Conservation (phyloP, 2,329 filamentous ascomycete species). For the Thermothelomyces thermophilus region DNA sequence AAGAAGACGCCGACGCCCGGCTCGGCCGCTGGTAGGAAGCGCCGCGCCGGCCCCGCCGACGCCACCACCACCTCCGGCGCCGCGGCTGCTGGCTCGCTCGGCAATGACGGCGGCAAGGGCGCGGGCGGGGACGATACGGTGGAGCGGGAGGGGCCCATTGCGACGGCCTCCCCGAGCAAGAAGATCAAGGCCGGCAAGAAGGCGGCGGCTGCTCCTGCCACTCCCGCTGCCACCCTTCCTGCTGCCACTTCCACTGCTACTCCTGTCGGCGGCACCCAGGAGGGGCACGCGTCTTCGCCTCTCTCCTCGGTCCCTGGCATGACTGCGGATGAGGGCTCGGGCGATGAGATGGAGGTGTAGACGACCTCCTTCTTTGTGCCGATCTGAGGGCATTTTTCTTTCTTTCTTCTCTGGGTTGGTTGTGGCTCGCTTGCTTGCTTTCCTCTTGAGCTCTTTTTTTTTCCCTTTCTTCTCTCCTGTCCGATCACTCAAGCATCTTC, state of each 20-base stretch:
- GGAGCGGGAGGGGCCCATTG: not conserved
- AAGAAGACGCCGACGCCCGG: not conserved
- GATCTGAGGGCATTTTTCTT: not conserved
- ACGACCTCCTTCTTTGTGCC: conserved; percentile 1
- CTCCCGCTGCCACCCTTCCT: too few relatives aligned
- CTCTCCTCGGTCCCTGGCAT: not conserved
- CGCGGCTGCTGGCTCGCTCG: not conserved
- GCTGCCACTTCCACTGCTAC: too few relatives aligned
- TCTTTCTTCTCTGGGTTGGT: not conserved
- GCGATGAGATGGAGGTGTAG: not conserved
- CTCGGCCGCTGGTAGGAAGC: not conserved
- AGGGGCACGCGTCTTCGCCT: not conserved
- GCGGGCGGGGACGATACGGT: not conserved
- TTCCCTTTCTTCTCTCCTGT: too few relatives aligned
- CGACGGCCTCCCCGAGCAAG: not conserved
- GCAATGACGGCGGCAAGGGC: too few relatives aligned
- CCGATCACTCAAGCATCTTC: too few relatives aligned
- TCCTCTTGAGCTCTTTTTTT: not conserved
- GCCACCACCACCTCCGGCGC: too few relatives aligned
- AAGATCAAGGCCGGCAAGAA: not conserved
- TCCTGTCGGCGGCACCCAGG: too few relatives aligned
- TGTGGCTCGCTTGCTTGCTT: not conserved
- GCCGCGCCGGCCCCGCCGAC: not conserved
- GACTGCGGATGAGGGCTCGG: not conserved
- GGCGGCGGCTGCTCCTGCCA: not conserved